Conservation (phyloP, 2,329 filamentous ascomycete genomes). For the Aureobasidium sp. region DNA sequence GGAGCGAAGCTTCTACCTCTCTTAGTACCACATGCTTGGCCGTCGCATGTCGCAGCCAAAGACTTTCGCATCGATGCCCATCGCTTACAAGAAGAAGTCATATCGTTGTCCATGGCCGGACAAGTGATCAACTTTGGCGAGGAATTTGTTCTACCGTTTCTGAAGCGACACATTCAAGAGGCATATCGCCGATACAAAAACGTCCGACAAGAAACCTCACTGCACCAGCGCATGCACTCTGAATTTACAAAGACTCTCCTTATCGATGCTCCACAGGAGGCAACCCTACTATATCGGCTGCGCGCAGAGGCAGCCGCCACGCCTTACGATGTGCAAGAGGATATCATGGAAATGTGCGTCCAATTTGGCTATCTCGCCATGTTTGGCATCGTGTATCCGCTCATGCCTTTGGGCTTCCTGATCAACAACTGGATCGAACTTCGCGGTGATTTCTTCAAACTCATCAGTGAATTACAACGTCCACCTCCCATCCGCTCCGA, state of each 20-base stretch:
- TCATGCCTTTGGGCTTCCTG: conserved; percentile 1
- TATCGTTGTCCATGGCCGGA: not conserved
- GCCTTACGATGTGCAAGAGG: not conserved
- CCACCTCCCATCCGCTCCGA: not conserved
- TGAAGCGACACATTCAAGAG: not conserved
- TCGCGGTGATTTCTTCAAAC: conserved; percentile 5
- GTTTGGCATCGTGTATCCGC: not conserved
- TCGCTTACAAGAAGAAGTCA: conserved; percentile 7
- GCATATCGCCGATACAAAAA: not conserved
- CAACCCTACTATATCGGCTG: not conserved
- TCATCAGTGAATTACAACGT: not conserved
- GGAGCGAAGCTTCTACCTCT: not conserved
- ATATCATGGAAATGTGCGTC: not conserved
- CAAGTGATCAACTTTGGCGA: conserved; percentile 1
- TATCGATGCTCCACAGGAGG: not conserved
- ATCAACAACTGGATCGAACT: conserved; percentile 9
- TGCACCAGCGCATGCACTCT: not conserved
- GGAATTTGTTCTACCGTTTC: not conserved
- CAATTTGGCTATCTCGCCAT: conserved; percentile 3
- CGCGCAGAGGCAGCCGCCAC: not conserved
- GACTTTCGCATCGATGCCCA: not conserved
- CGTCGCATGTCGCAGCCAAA: not conserved
- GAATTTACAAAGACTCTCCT: not conserved
- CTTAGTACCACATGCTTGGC: not conserved
- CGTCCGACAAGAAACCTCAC: not conserved